These are phyloP conservation scores for Amanita phalloides DNA, from an alignment of 768 basidiomycete species.

Conservation along the genomic window DNA sequence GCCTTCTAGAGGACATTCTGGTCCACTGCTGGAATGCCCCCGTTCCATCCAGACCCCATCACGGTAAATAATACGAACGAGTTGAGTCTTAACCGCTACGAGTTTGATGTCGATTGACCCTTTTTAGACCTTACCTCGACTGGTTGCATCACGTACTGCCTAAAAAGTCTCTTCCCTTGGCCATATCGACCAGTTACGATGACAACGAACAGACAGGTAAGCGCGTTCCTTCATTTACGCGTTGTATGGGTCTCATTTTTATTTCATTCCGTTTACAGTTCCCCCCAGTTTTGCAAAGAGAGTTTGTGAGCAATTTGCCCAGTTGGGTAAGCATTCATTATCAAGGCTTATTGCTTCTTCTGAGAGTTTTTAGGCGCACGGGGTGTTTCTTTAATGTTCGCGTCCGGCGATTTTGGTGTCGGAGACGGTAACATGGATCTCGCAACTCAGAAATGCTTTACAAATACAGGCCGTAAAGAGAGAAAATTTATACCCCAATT, in stretches of 20 bases:
- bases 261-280: slow-evolving; percentile 22
- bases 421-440: slow-evolving; percentile 47
- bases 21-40: slow-evolving; percentile 52
- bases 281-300: slow-evolving; percentile 41
- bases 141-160: slow-evolving; percentile 52
- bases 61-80: slow-evolving; percentile 29
- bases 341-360: background rate
- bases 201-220: slow-evolving; percentile 60
- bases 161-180: slow-evolving; percentile 35
- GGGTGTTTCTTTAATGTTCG: slow-evolving; percentile 53
- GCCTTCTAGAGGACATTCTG: slow-evolving; percentile 35
- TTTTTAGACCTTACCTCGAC: slow-evolving; percentile 19
- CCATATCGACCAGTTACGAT: slow-evolving; percentile 59
- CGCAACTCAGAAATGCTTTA: slow-evolving; percentile 37
- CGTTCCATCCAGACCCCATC: slow-evolving; percentile 35
- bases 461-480: slow-evolving; percentile 44
- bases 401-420: slow-evolving; percentile 60
- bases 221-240: slow-evolving; percentile 2
- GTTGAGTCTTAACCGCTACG: slow-evolving; percentile 12
- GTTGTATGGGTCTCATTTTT: background rate
- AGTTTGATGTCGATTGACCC: slow-evolving; percentile 1
- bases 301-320: slow-evolving; percentile 45
- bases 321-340: slow-evolving; percentile 33
- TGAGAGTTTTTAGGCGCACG: slow-evolving; percentile 33
- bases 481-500: slow-evolving; percentile 45